Evolutionary conservation across 345 rosid genomes (phyloP), one percentile per base, ranked within the genome.

Genomic region (Mercurialis annua): DNA sequence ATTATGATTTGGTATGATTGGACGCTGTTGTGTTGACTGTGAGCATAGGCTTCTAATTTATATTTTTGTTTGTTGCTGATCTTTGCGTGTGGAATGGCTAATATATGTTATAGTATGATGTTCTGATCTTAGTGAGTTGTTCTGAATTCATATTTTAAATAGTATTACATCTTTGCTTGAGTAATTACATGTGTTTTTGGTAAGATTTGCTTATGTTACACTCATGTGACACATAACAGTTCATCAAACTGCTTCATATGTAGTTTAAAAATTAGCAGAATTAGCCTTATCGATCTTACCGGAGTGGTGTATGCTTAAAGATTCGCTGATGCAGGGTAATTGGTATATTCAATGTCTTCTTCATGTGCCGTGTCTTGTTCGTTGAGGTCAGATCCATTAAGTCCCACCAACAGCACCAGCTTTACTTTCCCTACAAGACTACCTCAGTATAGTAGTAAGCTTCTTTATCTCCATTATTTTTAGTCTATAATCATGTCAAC

Each of bases 201-300:
- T 27, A 18, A 47, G 15, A 49, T 48, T 43, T 44, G 34, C 18
- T 10, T 44, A 24, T 70, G 48, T 59, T 38, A 6, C 36, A 50
- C 26, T 63, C 36, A 11, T 70, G 27, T 62, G 59, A 30, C 93
- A 94, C 96, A 97, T 80, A 69, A 76, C 90, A n/a, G n/a, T 61
- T 80, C 98, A 48, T 82, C 97, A 70, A 78, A 81, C 70, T 80
- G 96, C 75, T 90, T 94, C 79, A 86, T n/a, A n/a, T n/a, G 86
- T 71, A 94, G 97, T 73, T 87, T 98, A 50, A 94, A 80, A 72
- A 88, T 85, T 34, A 91, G 99, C 85, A 87, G 89, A 83, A 87
- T 94, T 76, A 86, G 81, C 79, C 78, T 94, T 71, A 80, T 94
- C 77, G 99, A 89, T 78, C 89, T 92, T 76, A 98, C 98, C 69